These are phyloP conservation scores for Epithele typhae DNA, from an alignment of 768 basidiomycete genomes.

Conservation along the genomic window DNA sequence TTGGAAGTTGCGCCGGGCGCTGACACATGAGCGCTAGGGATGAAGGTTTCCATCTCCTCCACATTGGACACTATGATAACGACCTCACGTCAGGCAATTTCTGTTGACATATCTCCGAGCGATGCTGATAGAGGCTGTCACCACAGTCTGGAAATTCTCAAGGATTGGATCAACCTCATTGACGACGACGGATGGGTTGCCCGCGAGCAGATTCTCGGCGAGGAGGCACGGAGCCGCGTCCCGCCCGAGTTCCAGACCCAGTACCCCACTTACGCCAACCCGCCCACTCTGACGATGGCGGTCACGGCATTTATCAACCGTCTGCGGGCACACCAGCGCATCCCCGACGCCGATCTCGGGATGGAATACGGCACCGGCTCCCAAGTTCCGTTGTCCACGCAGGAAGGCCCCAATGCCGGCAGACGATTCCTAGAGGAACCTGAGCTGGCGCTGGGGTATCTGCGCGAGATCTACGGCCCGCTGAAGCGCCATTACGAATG, in stretches of 20 bases:
- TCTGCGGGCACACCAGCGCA: constrained; percentile 45
- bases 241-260: constrained; percentile 89
- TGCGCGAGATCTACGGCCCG: constrained; percentile 77
- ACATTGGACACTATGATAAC: constrained; percentile 92
- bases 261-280: constrained; percentile 92
- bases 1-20: neutral
- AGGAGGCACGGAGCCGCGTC: constrained; percentile 93
- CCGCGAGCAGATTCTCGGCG: constrained; percentile 93
- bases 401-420: constrained; percentile 9
- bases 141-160: constrained; percentile 83
- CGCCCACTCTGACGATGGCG: constrained; percentile 92
- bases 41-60: constrained; percentile 92
- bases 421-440: constrained; percentile 53
- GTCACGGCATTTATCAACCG: constrained; percentile 86
- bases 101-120: neutral
- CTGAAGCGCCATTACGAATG: constrained; percentile 92
- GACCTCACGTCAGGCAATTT: constrained; percentile 57
- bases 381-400: constrained; percentile 45
- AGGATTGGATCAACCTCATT: constrained; percentile 85
- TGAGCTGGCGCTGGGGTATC: constrained; percentile 58
- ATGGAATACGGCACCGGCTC: constrained; percentile 45
- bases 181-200: constrained; percentile 96
- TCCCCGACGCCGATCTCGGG: constrained; percentile 60
- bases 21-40: constrained; percentile 60
- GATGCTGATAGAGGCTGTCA: neutral